A percentile compares a stretch with the other conserved stretches of the same genome.
Conservation (phyloP, 306 rosid genomes). For the Corylus heterophylla region DNA sequence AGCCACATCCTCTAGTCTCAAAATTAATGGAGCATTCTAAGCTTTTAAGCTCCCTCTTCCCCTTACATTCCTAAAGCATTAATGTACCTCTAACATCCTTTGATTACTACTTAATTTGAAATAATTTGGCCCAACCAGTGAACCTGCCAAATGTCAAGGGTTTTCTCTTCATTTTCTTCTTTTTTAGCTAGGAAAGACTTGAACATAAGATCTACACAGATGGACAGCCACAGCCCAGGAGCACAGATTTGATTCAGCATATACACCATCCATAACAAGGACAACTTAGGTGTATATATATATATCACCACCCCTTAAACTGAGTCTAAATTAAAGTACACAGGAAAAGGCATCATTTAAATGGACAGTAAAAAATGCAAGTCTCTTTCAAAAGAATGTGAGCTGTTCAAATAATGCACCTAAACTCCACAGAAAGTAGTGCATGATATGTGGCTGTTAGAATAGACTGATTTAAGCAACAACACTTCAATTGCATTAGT, state of each 20-base stretch:
- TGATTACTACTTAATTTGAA: not conserved
- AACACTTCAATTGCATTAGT: not conserved
- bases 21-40: no score
- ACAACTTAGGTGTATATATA: not conserved
- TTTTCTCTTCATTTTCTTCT: not conserved
- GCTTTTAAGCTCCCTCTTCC: no score
- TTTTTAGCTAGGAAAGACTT: not conserved
- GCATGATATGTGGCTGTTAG: not conserved
- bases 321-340: not conserved
- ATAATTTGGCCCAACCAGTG: not conserved
- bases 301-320: not conserved
- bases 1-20: no score
- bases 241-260: not conserved
- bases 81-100: not conserved
- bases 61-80: not conserved
- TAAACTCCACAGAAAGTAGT: not conserved
- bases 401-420: not conserved
- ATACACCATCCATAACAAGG: not conserved
- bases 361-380: not conserved
- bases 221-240: no score
- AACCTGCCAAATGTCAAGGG: not conserved
- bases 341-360: not conserved
- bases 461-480: not conserved
- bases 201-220: not conserved
- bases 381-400: not conserved